These are phyloP conservation scores for Guyanaporus albipodus DNA, from an alignment of 768 basidiomycete genomes.

Conservation along the genomic window DNA sequence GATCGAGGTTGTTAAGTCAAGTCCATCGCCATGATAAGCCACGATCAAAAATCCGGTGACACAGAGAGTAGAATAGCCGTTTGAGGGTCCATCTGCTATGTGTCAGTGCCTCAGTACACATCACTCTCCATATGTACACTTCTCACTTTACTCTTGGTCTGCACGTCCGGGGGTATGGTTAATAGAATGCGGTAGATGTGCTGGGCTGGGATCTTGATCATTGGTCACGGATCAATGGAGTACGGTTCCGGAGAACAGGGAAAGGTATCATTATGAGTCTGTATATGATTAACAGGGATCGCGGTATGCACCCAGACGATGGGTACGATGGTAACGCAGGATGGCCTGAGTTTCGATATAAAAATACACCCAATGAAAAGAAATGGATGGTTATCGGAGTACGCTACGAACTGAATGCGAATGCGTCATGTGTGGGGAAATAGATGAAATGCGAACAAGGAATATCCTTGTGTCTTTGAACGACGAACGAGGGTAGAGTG, in stretches of 20 bases:
- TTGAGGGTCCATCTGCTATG: neutral
- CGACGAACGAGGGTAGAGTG: slow-evolving; percentile 18
- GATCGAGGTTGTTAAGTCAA: too few species aligned
- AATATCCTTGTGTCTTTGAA: slow-evolving; percentile 8
- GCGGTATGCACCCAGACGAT: slow-evolving; percentile 13
- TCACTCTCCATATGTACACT: too few species aligned
- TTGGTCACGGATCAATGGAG: too few species aligned
- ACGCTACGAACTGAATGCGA: slow-evolving; percentile 13
- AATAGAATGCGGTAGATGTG: too few species aligned
- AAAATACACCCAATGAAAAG: slow-evolving; percentile 18
- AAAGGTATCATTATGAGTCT: slow-evolving; percentile 4
- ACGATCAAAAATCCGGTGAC: slow-evolving; percentile 4
- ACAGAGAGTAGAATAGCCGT: neutral
- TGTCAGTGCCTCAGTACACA: too few species aligned
- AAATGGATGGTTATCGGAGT: slow-evolving; percentile 3
- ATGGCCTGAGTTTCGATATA: slow-evolving; percentile 11
- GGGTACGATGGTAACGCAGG: slow-evolving; percentile 14
- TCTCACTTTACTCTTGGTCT: too few species aligned
- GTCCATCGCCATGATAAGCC: neutral
- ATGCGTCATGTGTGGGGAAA: slow-evolving; percentile 11
- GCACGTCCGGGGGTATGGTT: too few species aligned
- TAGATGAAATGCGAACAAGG: slow-evolving; percentile 6
- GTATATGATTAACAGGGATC: slow-evolving; percentile 12
- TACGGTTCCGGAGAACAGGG: neutral
- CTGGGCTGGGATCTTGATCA: too few species aligned